Evolutionary conservation across 2,329 filamentous ascomycete genomes (phyloP).

Genomic region (Fusarium citri): DNA sequence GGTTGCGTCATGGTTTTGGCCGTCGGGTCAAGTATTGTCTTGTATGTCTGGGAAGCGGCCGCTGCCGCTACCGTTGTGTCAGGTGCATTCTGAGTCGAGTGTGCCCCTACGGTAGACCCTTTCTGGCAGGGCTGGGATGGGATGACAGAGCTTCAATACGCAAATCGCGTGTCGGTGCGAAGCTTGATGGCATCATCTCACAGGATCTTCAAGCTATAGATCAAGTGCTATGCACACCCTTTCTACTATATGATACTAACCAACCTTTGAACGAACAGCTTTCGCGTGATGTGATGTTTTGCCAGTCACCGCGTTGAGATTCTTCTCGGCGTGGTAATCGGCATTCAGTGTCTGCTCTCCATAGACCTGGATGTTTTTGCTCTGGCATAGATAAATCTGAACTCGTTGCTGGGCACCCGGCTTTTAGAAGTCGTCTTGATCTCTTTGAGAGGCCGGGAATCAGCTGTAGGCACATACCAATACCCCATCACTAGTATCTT

Average conservation of each 20-base stretch:
- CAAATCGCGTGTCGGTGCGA: neutral
- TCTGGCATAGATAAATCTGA: conserved; percentile 63
- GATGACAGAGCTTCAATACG: neutral
- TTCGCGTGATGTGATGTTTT: conserved; percentile 28
- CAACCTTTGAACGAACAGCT: neutral
- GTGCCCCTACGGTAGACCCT: neutral
- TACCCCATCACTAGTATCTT: neutral
- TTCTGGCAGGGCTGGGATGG: conserved; percentile 7
- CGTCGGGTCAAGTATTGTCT: neutral
- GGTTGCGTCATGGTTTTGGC: conserved; percentile 18
- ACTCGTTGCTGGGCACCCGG: conserved; percentile 69
- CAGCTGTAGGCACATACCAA: conserved; percentile 67
- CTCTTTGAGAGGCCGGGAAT: conserved; percentile 66
- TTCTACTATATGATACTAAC: conserved; percentile 24
- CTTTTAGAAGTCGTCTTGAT: conserved; percentile 67
- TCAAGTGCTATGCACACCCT: conserved; percentile 4
- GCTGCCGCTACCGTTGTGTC: conserved; percentile 1
- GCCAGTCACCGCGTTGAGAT: conserved; percentile 52
- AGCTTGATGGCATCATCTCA: conserved; percentile 18
- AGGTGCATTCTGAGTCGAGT: neutral
- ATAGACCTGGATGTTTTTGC: conserved; percentile 67
- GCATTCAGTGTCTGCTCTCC: conserved; percentile 59
- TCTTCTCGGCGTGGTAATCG: conserved; percentile 56
- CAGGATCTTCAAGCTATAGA: neutral
- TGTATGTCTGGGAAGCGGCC: conserved; percentile 17